phyloP scores from a whole-genome alignment of 495 filamentous ascomycete species.

The Platismatia glauca region DNA sequence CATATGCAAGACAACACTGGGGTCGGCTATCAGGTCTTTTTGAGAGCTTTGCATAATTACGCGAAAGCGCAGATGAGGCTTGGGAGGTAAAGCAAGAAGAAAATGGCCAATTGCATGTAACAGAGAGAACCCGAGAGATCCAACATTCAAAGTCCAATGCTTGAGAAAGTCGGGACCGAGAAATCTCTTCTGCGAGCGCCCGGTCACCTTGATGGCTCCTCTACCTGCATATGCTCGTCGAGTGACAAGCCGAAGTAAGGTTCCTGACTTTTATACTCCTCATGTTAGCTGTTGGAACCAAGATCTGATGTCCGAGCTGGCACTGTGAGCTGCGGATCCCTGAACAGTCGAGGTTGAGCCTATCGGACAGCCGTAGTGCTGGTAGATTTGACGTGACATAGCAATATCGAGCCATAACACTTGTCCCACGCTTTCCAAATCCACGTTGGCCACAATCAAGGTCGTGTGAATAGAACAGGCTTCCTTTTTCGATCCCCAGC shows the following conservation, averaged over 20 bases:
- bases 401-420: not conserved
- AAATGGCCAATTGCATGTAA: not conserved
- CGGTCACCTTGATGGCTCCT: not conserved
- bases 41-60: slow-evolving; percentile 72
- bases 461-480: not conserved
- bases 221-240: not conserved
- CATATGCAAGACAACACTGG: slow-evolving; percentile 41
- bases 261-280: not conserved
- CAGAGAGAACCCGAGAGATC: not conserved
- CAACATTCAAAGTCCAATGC: not conserved
- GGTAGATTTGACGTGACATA: not conserved
- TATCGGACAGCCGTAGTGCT: not conserved
- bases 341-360: not conserved
- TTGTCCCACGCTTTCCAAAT: not conserved
- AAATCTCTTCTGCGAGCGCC: not conserved
- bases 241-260: not conserved
- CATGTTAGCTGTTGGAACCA: not conserved
- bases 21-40: slow-evolving; percentile 90
- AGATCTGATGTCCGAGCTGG: not conserved
- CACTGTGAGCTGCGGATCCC: not conserved
- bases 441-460: not conserved
- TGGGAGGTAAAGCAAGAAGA: slow-evolving; percentile 48
- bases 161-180: not conserved
- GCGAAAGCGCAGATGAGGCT: slow-evolving; percentile 83
- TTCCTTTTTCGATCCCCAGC: not conserved